These are phyloP conservation scores for Scheffersomyces coipomensis DNA, from an alignment of 805 yeast genomes.

Conservation along the genomic window DNA sequence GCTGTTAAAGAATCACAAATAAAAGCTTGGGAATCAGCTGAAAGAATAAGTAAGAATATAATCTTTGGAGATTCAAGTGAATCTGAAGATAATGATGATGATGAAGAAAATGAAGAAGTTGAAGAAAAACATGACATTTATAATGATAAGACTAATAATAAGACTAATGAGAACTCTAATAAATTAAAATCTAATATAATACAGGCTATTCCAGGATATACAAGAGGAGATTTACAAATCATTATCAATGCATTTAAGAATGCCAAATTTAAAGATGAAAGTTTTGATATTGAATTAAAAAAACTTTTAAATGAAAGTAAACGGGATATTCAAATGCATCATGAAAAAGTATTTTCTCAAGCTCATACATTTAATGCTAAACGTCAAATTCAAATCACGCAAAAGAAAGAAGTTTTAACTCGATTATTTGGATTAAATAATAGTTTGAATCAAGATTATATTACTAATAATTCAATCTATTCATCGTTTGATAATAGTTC, in stretches of 20 bases:
- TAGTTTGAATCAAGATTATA: constrained; percentile 35
- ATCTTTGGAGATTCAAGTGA: constrained; percentile 33
- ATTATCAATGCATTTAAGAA: constrained; percentile 16
- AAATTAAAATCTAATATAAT: constrained; percentile 14
- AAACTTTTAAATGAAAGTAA: constrained; percentile 25
- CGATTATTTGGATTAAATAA: constrained; percentile 39
- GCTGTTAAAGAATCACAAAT: constrained; percentile 40
- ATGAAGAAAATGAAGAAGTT: constrained; percentile 10
- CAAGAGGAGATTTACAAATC: constrained; percentile 32
- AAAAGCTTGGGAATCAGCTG: constrained; percentile 46
- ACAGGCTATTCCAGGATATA: constrained; percentile 36
- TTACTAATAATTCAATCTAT: constrained; percentile 41
- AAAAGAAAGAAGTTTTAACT: constrained; percentile 38
- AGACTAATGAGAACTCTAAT: not conserved
- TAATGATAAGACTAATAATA: not conserved
- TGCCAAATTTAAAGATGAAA: constrained; percentile 1
- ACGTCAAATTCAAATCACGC: constrained; percentile 38
- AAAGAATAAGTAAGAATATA: constrained; percentile 32
- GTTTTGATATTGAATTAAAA: constrained; percentile 19
- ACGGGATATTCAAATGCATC: constrained; percentile 29
- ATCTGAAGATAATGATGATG: constrained; percentile 17
- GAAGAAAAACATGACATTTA: constrained; percentile 1
- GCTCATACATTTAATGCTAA: constrained; percentile 30
- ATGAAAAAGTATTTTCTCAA: constrained; percentile 32
- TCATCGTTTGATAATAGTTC: constrained; percentile 34